A percentile compares a stretch with the other conserved stretches of the same genome.
phyloP scores from a whole-genome alignment of 306 rosid species.

The Vigna mungo region DNA sequence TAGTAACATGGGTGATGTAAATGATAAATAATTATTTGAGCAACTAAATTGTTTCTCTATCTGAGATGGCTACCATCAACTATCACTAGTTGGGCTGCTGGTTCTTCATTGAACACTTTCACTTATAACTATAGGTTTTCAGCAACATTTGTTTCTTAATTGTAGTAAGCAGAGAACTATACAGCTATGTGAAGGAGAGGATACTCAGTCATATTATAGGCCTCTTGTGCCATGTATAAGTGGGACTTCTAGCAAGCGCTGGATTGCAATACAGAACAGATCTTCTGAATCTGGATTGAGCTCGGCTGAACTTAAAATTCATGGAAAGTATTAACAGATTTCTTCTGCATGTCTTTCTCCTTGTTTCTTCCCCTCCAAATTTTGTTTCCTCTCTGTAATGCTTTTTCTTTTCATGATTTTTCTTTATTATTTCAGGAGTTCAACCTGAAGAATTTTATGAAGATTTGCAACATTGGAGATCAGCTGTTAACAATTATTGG shows the following conservation, averaged over 20 bases:
- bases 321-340: slow-evolving; percentile 73
- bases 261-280: slow-evolving; percentile 91
- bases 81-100: slow-evolving; percentile 42
- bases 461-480: slow-evolving; percentile 76
- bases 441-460: slow-evolving; percentile 84
- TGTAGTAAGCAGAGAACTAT: slow-evolving; percentile 66
- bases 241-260: slow-evolving; percentile 79
- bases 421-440: slow-evolving; percentile 74
- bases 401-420: slow-evolving; percentile 44
- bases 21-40: slow-evolving; percentile 16
- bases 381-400: slow-evolving; percentile 5
- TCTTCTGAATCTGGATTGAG: slow-evolving; percentile 68
- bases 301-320: slow-evolving; percentile 78
- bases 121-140: slow-evolving; percentile 27
- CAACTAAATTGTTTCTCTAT: slow-evolving; percentile 36
- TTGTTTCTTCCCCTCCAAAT: slow-evolving; percentile 12
- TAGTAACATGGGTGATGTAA: slow-evolving; percentile 2
- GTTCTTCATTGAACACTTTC: slow-evolving; percentile 42
- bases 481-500: slow-evolving; percentile 84
- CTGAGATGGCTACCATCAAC: slow-evolving; percentile 16
- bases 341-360: slow-evolving; percentile 31
- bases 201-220: slow-evolving; percentile 69
- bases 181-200: slow-evolving; percentile 78
- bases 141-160: slow-evolving; percentile 42
- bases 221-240: slow-evolving; percentile 88